Percentiles rank a stretch among this genome's conserved stretches.
Evolutionary conservation across 2,329 filamentous ascomycete species (phyloP).

Genomic region (Diplodia intermedia): DNA sequence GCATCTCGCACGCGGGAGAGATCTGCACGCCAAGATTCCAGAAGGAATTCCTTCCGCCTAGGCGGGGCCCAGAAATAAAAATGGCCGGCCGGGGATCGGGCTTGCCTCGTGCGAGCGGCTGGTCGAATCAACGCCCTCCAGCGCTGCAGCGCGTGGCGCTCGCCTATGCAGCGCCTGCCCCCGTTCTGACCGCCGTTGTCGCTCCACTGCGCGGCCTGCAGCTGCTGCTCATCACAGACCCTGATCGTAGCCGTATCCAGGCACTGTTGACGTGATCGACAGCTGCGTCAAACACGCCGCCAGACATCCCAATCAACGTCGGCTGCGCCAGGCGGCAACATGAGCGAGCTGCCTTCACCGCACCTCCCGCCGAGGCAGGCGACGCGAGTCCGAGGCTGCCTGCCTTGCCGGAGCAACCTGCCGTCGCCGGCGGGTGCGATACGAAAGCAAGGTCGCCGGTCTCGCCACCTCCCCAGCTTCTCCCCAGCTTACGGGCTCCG

Average conservation of each 20-base stretch:
- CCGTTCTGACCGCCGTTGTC: slow-evolving; percentile 23
- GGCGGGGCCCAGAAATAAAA: slow-evolving; percentile 26
- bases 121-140: slow-evolving; percentile 12
- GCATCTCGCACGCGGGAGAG: slow-evolving; percentile 21
- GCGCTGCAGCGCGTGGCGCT: slow-evolving; percentile 3
- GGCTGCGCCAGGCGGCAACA: slow-evolving; percentile 2
- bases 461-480: slow-evolving; percentile 13
- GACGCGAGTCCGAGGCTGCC: slow-evolving; percentile 14
- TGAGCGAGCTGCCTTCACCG: slow-evolving; percentile 17
- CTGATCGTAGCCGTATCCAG: slow-evolving; percentile 8
- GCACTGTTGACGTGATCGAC: slow-evolving; percentile 23
- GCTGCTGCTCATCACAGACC: slow-evolving; percentile 18
- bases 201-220: slow-evolving; percentile 7
- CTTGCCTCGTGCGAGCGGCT: background rate
- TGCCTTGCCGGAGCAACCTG: slow-evolving; percentile 24
- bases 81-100: slow-evolving; percentile 17
- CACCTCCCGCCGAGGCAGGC: slow-evolving; percentile 10
- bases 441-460: slow-evolving; percentile 12
- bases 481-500: slow-evolving; percentile 4
- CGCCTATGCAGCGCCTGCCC: background rate
- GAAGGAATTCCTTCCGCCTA: slow-evolving; percentile 27
- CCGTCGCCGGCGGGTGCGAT: slow-evolving; percentile 13
- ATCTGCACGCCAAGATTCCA: slow-evolving; percentile 31
- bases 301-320: background rate
- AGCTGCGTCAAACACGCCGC: background rate